Percentiles rank a stretch among this genome's conserved stretches.
phyloP scores from a whole-genome alignment of 768 basidiomycete genomes.

The Boletus reticuloceps region DNA sequence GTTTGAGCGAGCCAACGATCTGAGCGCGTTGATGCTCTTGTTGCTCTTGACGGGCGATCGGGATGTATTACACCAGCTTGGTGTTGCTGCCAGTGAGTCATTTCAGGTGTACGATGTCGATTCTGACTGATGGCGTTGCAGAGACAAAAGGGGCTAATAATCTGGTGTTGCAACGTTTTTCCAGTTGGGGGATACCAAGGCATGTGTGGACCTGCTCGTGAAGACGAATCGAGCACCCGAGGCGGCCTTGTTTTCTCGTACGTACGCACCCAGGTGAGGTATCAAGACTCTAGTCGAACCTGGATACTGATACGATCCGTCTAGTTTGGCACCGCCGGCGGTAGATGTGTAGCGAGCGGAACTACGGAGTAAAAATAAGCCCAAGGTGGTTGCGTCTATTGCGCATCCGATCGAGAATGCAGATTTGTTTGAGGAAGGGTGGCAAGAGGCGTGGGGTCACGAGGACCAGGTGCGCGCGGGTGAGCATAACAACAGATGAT shows the following conservation, averaged over 20 bases:
- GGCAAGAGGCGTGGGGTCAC: conserved; percentile 41
- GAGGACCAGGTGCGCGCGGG: conserved; percentile 27
- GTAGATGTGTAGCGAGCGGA: conserved; percentile 80
- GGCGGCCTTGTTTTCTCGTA: conserved; percentile 91
- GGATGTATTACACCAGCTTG: conserved; percentile 63
- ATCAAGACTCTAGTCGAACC: not conserved
- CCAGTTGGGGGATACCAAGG: conserved; percentile 75
- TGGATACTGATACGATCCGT: not conserved
- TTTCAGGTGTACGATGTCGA: not conserved
- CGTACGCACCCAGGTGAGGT: conserved; percentile 79
- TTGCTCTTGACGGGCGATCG: conserved; percentile 78
- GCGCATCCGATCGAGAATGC: conserved; percentile 84
- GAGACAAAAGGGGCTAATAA: conserved; percentile 85
- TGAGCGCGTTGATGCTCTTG: conserved; percentile 82
- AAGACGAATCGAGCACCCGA: conserved; percentile 87
- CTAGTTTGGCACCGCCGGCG: conserved; percentile 58
- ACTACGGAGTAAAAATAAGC: conserved; percentile 64
- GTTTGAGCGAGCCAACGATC: conserved; percentile 81
- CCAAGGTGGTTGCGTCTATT: conserved; percentile 78
- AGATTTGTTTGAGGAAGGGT: conserved; percentile 80
- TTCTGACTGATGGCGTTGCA: conserved; percentile 23
- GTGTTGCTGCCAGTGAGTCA: conserved; percentile 61
- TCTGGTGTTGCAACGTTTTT: conserved; percentile 84
- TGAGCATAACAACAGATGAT: too few relatives aligned
- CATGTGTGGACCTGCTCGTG: conserved; percentile 81